Conservation (phyloP, 106 monocot species). For the Acanthochlamys bracteata region DNA sequence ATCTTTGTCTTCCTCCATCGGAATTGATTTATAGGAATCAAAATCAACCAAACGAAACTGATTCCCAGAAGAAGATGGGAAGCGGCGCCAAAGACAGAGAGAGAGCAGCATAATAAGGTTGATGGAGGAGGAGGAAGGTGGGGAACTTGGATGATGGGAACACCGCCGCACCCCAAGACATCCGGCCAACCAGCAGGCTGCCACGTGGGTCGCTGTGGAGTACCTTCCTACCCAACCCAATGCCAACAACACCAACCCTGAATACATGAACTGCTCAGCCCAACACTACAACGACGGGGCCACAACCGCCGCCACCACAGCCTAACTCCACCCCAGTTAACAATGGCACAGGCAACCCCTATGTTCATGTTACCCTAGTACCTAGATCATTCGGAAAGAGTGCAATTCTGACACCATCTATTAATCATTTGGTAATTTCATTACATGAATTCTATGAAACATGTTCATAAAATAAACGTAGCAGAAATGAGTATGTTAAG, state of each 20-base stretch:
- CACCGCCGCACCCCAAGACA: constrained; percentile 25
- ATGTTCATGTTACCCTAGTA: constrained; percentile 37
- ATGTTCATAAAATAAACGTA: no score
- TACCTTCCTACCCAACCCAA: constrained; percentile 5
- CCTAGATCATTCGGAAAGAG: constrained; percentile 34
- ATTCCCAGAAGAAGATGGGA: not conserved
- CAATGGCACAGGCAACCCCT: constrained; percentile 29
- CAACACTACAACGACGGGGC: not conserved
- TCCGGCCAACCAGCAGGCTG: constrained; percentile 19
- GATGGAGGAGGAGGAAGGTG: not conserved
- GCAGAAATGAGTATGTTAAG: no score
- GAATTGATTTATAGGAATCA: no score
- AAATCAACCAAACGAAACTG: not conserved
- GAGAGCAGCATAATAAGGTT: not conserved
- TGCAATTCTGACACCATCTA: not conserved
- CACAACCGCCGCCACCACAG: not conserved
- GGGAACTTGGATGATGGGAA: constrained; percentile 39
- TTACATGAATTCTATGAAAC: no score
- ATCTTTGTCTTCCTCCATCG: no score
- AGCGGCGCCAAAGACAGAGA: not conserved
- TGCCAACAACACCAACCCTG: not conserved
- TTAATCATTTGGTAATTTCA: not conserved
- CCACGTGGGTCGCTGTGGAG: constrained; percentile 18
- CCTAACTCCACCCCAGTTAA: not conserved
- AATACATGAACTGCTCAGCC: constrained; percentile 1